Conservation (phyloP, 768 basidiomycete species). For the Cyclocybe cylindracea region DNA sequence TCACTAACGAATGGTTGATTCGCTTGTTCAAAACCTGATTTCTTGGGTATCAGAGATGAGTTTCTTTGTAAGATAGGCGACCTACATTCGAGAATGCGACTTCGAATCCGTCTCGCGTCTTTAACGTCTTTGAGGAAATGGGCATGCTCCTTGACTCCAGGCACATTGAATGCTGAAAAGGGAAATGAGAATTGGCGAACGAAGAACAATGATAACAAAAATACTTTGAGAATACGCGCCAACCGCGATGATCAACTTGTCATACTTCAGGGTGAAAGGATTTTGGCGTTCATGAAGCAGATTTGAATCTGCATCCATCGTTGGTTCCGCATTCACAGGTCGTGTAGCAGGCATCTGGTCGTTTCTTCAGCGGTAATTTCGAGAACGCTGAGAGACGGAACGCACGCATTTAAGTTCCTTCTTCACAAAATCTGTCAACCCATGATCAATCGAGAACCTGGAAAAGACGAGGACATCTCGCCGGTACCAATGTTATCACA, state of each 20-base stretch:
- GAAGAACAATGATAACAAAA: background rate
- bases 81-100: constrained; percentile 73
- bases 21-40: constrained; percentile 79
- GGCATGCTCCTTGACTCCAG: constrained; percentile 79
- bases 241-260: constrained; percentile 83
- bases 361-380: background rate
- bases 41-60: background rate
- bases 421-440: constrained; percentile 53
- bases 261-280: constrained; percentile 65
- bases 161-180: constrained; percentile 60
- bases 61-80: background rate
- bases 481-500: constrained; percentile 65
- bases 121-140: constrained; percentile 82
- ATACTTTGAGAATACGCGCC: constrained; percentile 85
- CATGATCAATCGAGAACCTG: background rate
- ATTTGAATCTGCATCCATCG: constrained; percentile 13
- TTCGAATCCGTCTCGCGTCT: constrained; percentile 72
- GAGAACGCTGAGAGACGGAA: constrained; percentile 3
- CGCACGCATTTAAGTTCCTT: constrained; percentile 63
- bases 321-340: constrained; percentile 34
- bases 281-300: constrained; percentile 1
- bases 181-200: constrained; percentile 2
- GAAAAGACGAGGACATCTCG: background rate
- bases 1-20: constrained; percentile 79
- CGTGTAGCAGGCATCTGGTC: constrained; percentile 64